Conservation (phyloP, 2,329 filamentous ascomycete species). For the Orbilia oligospora region DNA sequence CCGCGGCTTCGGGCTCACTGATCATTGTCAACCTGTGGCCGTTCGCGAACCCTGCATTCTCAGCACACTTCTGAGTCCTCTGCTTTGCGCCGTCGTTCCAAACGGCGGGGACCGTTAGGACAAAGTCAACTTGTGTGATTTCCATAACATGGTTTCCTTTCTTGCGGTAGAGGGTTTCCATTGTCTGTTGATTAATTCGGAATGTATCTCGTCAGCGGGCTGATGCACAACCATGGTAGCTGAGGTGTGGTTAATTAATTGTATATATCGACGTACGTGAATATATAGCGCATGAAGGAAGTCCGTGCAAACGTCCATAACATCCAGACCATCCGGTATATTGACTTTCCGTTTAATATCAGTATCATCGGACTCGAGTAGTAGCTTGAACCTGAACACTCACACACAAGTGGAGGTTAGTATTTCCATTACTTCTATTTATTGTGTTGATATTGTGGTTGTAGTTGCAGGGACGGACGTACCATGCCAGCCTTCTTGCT, state of each 20-base stretch:
- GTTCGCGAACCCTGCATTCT: slow-evolving; percentile 58
- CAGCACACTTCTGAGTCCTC: slow-evolving; percentile 57
- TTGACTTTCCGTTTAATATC: slow-evolving; percentile 57
- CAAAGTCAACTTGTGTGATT: slow-evolving; percentile 75
- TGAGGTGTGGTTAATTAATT: background rate
- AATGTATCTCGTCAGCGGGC: background rate
- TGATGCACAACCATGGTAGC: no score
- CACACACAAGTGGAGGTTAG: background rate
- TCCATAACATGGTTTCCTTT: slow-evolving; percentile 55
- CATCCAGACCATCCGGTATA: slow-evolving; percentile 60
- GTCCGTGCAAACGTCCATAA: slow-evolving; percentile 61
- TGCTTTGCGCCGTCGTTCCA: slow-evolving; percentile 84
- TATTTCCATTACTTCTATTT: slow-evolving; percentile 7
- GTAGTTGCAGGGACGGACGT: slow-evolving; percentile 14
- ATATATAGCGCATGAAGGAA: slow-evolving; percentile 61
- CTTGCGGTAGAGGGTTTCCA: slow-evolving; percentile 53
- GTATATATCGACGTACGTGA: slow-evolving; percentile 47
- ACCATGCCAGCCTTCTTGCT: slow-evolving; percentile 61
- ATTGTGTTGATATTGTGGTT: slow-evolving; percentile 39
- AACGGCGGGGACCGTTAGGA: slow-evolving; percentile 84
- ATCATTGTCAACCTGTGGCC: slow-evolving; percentile 60
- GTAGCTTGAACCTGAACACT: slow-evolving; percentile 58
- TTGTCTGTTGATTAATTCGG: slow-evolving; percentile 23
- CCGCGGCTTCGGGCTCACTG: slow-evolving; percentile 54
- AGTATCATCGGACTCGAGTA: slow-evolving; percentile 61